Evolutionary conservation across 1,284 basidiomycete species (phyloP).

Genomic region (Malassezia pachydermatis): DNA sequence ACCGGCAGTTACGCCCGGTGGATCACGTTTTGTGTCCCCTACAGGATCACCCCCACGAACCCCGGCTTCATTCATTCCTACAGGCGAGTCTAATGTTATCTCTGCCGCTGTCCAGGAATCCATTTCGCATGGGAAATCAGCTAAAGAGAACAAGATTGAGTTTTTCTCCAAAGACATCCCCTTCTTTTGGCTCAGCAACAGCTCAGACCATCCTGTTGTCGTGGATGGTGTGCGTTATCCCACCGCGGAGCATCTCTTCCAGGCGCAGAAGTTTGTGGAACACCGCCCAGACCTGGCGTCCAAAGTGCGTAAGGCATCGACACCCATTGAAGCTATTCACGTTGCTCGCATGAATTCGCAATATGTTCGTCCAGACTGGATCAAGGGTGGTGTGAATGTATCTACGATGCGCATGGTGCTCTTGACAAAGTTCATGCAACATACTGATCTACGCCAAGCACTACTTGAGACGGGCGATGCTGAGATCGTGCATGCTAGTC

Average conservation of each 20-base stretch:
- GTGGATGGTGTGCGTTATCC: constrained; percentile 25
- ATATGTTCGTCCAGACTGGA: constrained; percentile 28
- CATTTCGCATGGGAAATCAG: background rate
- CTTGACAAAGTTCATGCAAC: constrained; percentile 31
- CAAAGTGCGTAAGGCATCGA: constrained; percentile 29
- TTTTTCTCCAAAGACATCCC: constrained; percentile 23
- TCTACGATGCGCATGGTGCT: constrained; percentile 28
- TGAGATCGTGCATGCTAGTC: constrained; percentile 25
- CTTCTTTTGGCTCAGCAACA: constrained; percentile 34
- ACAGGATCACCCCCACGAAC: too few species aligned
- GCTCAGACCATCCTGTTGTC: constrained; percentile 20
- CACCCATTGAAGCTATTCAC: constrained; percentile 25
- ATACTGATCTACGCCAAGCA: constrained; percentile 15
- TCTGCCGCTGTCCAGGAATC: constrained; percentile 4
- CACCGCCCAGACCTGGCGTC: constrained; percentile 24
- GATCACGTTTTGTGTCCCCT: too few species aligned
- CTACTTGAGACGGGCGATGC: constrained; percentile 28
- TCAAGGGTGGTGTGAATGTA: constrained; percentile 28
- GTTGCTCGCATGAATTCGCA: constrained; percentile 22
- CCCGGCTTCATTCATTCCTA: too few species aligned
- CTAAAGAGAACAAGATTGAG: constrained; percentile 9
- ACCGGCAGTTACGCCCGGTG: too few species aligned
- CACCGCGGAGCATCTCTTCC: constrained; percentile 36
- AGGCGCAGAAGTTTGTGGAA: constrained; percentile 29
- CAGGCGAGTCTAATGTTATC: too few species aligned